Percentiles rank a stretch among this genome's conserved stretches.
Conservation (phyloP, 176 grass and related monocot species). For the Tillandsia leiboldiana region DNA sequence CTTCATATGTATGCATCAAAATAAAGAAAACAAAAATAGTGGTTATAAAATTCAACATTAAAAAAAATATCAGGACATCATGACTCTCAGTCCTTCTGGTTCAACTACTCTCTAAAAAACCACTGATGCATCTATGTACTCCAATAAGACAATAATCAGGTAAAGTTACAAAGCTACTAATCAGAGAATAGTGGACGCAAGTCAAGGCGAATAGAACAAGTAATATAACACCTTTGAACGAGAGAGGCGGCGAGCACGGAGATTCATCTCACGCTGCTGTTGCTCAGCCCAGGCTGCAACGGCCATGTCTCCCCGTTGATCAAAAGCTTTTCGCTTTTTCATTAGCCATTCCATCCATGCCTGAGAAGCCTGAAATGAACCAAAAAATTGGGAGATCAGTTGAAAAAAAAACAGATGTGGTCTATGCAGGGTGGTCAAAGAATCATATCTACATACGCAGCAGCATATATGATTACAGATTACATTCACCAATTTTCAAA, state of each 20-base stretch:
- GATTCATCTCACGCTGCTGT: constrained; percentile 69
- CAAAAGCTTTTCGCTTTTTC: constrained; percentile 86
- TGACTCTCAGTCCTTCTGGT: background rate
- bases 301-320: constrained; percentile 88
- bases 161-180: background rate
- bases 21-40: no score
- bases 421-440: no score
- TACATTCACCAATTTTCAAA: no score
- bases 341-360: constrained; percentile 89
- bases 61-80: background rate
- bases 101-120: background rate
- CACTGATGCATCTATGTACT: background rate
- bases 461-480: no score
- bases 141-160: background rate
- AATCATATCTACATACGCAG: no score
- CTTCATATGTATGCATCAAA: no score
- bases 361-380: constrained; percentile 46
- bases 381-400: background rate
- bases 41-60: background rate
- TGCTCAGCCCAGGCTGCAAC: constrained; percentile 92
- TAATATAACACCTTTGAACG: constrained; percentile 55
- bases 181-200: background rate
- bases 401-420: background rate
- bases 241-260: constrained; percentile 56
- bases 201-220: background rate